phyloP scores from a whole-genome alignment of 371 early-diverging fungal genomes.

The Mucor racemosus region DNA sequence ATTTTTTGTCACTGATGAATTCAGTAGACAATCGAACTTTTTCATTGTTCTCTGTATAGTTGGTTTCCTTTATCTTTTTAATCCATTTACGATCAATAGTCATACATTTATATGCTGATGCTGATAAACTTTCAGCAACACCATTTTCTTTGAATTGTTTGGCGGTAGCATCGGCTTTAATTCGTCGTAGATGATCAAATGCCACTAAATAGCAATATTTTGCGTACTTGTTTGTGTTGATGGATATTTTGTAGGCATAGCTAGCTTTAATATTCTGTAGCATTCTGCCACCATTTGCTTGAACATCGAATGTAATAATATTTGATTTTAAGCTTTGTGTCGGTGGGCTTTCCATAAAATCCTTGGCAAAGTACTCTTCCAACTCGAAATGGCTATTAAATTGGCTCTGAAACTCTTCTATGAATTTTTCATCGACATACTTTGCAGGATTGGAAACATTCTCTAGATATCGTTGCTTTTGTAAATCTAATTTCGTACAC shows the following conservation, averaged over 20 bases:
- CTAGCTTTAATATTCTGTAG: constrained; percentile 29
- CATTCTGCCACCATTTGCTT: constrained; percentile 22
- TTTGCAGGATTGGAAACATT: constrained; percentile 28
- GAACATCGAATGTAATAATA: constrained; percentile 19
- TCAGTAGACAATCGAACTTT: not conserved
- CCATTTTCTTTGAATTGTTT: constrained; percentile 14
- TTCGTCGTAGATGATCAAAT: constrained; percentile 30
- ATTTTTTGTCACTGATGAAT: not conserved
- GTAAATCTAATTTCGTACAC: constrained; percentile 13
- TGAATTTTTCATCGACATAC: constrained; percentile 8
- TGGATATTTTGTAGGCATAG: constrained; percentile 25
- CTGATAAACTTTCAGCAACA: constrained; percentile 15
- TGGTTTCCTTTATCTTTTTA: constrained; percentile 16
- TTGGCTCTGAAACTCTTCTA: constrained; percentile 13
- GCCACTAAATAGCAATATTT: constrained; percentile 41
- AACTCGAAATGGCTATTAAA: constrained; percentile 37
- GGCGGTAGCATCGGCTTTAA: constrained; percentile 34
- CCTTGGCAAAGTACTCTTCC: constrained; percentile 39
- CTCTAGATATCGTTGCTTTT: constrained; percentile 22
- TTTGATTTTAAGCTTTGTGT: constrained; percentile 20
- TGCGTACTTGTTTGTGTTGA: constrained; percentile 17
- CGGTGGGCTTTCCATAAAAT: constrained; percentile 16
- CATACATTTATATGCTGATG: constrained; percentile 15
- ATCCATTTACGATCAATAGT: constrained; percentile 25
- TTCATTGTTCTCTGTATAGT: not conserved